phyloP scores from a whole-genome alignment of 176 grass and related monocot genomes.

The Oryza australiensis region DNA sequence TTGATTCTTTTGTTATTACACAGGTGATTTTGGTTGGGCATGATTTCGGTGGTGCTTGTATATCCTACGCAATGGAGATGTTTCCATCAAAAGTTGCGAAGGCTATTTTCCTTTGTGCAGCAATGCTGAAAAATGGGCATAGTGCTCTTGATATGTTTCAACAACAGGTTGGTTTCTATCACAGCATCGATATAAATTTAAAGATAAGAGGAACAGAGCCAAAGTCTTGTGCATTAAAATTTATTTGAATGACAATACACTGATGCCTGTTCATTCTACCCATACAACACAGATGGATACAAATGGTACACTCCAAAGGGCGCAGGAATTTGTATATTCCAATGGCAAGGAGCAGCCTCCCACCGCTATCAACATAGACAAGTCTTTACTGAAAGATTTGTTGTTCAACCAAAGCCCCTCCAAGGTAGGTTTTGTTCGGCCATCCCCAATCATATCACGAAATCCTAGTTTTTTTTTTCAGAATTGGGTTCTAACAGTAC shows the following conservation, averaged over 20 bases:
- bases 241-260: slow-evolving; percentile 8
- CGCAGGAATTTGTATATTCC: slow-evolving; percentile 82
- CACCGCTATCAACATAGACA: slow-evolving; percentile 77
- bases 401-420: slow-evolving; percentile 90
- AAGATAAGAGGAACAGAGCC: background rate
- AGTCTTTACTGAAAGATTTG: slow-evolving; percentile 56
- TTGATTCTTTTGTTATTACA: slow-evolving; percentile 17
- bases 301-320: slow-evolving; percentile 66
- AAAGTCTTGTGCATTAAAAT: background rate
- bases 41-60: slow-evolving; percentile 84
- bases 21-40: slow-evolving; percentile 95
- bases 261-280: slow-evolving; percentile 5
- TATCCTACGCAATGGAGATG: slow-evolving; percentile 92
- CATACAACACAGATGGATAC: slow-evolving; percentile 52
- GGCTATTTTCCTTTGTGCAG: slow-evolving; percentile 81
- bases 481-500: background rate
- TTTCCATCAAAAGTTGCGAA: slow-evolving; percentile 76
- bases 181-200: background rate
- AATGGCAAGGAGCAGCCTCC: slow-evolving; percentile 81
- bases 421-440: slow-evolving; percentile 48
- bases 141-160: slow-evolving; percentile 83
- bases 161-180: slow-evolving; percentile 58
- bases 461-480: background rate
- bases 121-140: slow-evolving; percentile 72
- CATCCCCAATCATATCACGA: background rate